phyloP scores from a whole-genome alignment of 2,329 filamentous ascomycete genomes.

The Coniella lustricola region DNA sequence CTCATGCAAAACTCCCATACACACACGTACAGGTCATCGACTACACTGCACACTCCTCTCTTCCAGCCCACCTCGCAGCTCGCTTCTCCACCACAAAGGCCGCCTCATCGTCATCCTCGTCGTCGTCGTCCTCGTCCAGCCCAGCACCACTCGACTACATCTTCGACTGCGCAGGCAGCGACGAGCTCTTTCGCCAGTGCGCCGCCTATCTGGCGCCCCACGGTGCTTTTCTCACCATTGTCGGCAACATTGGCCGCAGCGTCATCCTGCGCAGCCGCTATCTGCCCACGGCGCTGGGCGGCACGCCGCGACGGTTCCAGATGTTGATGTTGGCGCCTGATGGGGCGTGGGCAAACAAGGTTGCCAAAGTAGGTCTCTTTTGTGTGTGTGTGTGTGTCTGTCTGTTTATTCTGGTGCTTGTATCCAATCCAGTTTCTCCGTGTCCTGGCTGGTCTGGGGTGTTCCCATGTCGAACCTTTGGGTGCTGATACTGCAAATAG shows the following conservation, averaged over 20 bases:
- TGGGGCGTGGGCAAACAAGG: constrained; percentile 22
- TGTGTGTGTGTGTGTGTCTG: background rate
- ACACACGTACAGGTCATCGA: constrained; percentile 30
- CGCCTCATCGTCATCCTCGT: too few relatives aligned
- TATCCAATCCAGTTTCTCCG: too few relatives aligned
- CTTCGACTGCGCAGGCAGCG: constrained; percentile 43
- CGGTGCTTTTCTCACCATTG: constrained; percentile 30
- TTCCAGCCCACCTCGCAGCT: constrained; percentile 29
- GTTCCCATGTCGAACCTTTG: background rate
- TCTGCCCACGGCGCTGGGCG: constrained; percentile 25
- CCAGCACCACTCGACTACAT: constrained; percentile 33
- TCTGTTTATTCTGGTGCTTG: background rate
- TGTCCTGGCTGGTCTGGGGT: too few relatives aligned
- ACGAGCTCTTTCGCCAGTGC: constrained; percentile 36
- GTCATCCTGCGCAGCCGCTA: constrained; percentile 27
- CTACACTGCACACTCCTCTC: constrained; percentile 29
- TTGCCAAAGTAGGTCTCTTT: constrained; percentile 12
- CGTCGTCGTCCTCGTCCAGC: background rate
- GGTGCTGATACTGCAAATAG: background rate
- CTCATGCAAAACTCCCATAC: too few relatives aligned
- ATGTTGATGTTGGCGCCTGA: constrained; percentile 25
- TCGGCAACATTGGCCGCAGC: constrained; percentile 25
- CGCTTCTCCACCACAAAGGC: background rate
- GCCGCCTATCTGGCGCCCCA: constrained; percentile 31
- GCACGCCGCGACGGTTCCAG: constrained; percentile 24